Evolutionary conservation across 1,284 basidiomycete genomes (phyloP).

Genomic region (Trichosporon ovoides): DNA sequence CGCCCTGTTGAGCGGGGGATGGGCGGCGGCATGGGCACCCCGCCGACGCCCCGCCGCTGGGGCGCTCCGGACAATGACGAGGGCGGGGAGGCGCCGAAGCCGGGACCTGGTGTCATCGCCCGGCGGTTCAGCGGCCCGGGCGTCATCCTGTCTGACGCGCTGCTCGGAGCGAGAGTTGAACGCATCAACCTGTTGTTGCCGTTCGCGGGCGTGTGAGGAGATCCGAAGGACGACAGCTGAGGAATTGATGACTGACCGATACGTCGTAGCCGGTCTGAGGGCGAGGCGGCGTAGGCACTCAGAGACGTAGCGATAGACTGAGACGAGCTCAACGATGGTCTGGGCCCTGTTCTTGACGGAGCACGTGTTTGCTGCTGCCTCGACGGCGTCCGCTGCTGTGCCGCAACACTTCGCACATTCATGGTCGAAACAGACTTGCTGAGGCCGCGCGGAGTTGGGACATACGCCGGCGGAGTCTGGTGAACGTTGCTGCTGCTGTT

Average conservation of each 20-base stretch:
- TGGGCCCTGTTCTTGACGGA: neutral
- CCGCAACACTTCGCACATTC: neutral
- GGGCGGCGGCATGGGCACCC: conserved; percentile 17
- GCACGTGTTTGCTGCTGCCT: neutral
- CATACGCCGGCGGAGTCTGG: neutral
- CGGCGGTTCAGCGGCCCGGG: neutral
- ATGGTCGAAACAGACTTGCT: neutral
- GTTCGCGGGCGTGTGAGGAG: neutral
- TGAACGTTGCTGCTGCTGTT: neutral
- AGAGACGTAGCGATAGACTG: neutral
- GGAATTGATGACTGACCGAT: neutral
- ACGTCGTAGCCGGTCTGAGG: neutral
- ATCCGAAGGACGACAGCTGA: neutral
- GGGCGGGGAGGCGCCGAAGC: conserved; percentile 14
- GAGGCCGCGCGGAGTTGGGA: neutral
- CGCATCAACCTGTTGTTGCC: neutral
- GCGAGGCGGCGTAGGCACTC: neutral
- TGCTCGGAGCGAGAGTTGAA: neutral
- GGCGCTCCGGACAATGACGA: conserved; percentile 23
- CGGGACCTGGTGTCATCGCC: neutral
- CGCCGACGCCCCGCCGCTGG: conserved; percentile 2
- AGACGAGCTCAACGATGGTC: conserved; percentile 10
- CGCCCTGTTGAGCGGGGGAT: neutral
- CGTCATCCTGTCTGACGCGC: neutral
- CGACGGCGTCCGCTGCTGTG: neutral